Base-by-base conservation (phyloP, 441 rosid species). In the Macaranga tanarius region DNA sequence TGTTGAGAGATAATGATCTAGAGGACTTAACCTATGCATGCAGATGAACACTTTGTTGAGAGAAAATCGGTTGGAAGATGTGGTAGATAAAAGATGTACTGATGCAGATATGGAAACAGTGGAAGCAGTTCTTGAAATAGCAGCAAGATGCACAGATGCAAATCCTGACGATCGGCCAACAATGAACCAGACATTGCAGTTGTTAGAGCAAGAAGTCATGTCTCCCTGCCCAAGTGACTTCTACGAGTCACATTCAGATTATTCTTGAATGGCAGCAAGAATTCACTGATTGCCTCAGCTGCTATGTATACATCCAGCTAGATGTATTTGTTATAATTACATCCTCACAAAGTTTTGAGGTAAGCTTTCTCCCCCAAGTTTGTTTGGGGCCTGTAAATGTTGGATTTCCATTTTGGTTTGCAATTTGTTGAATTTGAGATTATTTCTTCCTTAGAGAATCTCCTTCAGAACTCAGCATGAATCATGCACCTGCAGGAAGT, bases 151-250 rank as follows among this genome's bases (percentile, higher is more conserved):
- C 79, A 94, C 98, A 0, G 90, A 87, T 67, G 88, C 96, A 62
- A 86, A 84, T 75, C 92, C 93, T 0, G 97, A 90, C 44, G 90
- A 90, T 6, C 73, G 99, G 63, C 99, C 97, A 0, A 80, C 87
- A 13, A 92, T 94, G 98, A 94, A 84, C 85, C 96, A 92, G 83
- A 89, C 87, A 56, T 74, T 80, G 77, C 97, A 90, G 88, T 79
- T 92, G 75, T 91, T 94, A 17, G 98, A 92, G 79, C 98, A 92
- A 84, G 98, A 94, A 80, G 83, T 92, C 50, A 83, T 90, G 93
- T 89, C 98, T 10, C 96, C 98, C 60, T 90, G 92, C 86, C 89
- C 90, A 1, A 88, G 90, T 16, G 93, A 94, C 59, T 88, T 86
- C 82, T 94, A 89, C 5, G 96, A 86, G 79, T 92, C 98, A 40